These are phyloP conservation scores for Aspergillus aculeatinus DNA, from an alignment of 2,329 filamentous ascomycete species.

Conservation along the genomic window DNA sequence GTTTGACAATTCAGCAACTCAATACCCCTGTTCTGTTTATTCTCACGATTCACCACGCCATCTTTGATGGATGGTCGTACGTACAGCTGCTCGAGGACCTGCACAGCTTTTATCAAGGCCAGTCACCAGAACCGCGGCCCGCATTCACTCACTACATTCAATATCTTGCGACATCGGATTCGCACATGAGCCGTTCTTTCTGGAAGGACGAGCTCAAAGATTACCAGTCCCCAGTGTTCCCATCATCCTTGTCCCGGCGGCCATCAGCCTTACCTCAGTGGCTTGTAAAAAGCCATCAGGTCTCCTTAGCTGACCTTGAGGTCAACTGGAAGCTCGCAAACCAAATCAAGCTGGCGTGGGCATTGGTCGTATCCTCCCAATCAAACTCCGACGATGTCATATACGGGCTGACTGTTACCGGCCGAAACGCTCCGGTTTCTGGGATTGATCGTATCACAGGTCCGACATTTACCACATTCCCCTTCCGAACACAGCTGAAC, in stretches of 20 bases:
- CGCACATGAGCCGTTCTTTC: no score
- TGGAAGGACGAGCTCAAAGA: no score
- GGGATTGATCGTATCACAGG: slow-evolving; percentile 42
- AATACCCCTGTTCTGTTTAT: slow-evolving; percentile 25
- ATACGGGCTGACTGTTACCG: slow-evolving; percentile 43
- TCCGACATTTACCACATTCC: slow-evolving; percentile 42
- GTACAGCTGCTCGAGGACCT: slow-evolving; percentile 15
- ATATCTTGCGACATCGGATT: no score
- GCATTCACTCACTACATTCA: background rate
- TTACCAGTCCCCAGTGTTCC: no score
- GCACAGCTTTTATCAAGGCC: slow-evolving; percentile 7
- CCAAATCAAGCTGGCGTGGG: slow-evolving; percentile 31
- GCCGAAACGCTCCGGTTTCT: slow-evolving; percentile 37
- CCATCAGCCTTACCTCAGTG: no score
- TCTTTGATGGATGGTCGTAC: slow-evolving; percentile 41
- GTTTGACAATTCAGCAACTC: background rate
- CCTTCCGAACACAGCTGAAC: slow-evolving; percentile 30
- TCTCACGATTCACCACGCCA: slow-evolving; percentile 43
- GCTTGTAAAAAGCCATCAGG: no score
- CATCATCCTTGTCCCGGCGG: no score
- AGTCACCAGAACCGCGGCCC: background rate
- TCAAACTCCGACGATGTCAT: slow-evolving; percentile 38
- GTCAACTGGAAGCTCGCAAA: background rate
- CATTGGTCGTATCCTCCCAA: slow-evolving; percentile 35
- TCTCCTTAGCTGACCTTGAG: no score